A percentile compares a stretch with the other conserved stretches of the same genome.
Evolutionary conservation across 129 eudicot species (phyloP).

Genomic region (Escallonia rubra): DNA sequence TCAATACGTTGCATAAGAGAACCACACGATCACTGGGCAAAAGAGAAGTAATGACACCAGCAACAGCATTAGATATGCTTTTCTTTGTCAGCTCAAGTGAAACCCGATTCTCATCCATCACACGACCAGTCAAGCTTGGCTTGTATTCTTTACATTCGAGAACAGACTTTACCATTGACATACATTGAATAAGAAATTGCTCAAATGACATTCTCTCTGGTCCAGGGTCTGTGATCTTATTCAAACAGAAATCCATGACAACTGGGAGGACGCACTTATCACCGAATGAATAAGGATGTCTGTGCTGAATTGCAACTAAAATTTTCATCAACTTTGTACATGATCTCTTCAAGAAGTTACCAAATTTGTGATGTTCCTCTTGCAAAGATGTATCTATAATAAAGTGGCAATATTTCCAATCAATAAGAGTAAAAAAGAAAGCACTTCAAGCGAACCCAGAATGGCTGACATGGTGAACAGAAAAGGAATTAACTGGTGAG

Average conservation of each 20-base stretch:
- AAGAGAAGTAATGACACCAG: slow-evolving; percentile 62
- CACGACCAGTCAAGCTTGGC: slow-evolving; percentile 77
- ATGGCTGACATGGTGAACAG: neutral
- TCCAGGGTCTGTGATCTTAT: slow-evolving; percentile 81
- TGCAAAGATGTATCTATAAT: slow-evolving; percentile 78
- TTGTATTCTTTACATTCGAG: slow-evolving; percentile 92
- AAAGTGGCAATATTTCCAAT: slow-evolving; percentile 20
- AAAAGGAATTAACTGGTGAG: neutral
- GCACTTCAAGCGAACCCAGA: neutral
- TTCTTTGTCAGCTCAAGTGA: slow-evolving; percentile 75
- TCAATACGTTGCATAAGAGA: slow-evolving; percentile 72
- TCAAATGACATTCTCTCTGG: slow-evolving; percentile 71
- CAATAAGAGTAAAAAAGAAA: neutral
- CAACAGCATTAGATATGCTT: slow-evolving; percentile 64
- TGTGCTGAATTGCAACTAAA: slow-evolving; percentile 61
- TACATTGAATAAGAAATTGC: slow-evolving; percentile 75
- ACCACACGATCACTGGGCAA: slow-evolving; percentile 80
- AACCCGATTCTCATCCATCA: slow-evolving; percentile 60
- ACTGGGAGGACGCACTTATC: slow-evolving; percentile 74
- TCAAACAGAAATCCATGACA: slow-evolving; percentile 73
- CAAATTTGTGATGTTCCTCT: slow-evolving; percentile 50
- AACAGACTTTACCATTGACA: slow-evolving; percentile 76
- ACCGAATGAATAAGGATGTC: slow-evolving; percentile 97
- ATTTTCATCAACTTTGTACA: slow-evolving; percentile 88
- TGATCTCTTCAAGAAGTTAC: slow-evolving; percentile 67